Percentiles rank a stretch among this genome's conserved stretches.
Conservation (phyloP, 164 flowering plant species). For the Vitis rupestris region DNA sequence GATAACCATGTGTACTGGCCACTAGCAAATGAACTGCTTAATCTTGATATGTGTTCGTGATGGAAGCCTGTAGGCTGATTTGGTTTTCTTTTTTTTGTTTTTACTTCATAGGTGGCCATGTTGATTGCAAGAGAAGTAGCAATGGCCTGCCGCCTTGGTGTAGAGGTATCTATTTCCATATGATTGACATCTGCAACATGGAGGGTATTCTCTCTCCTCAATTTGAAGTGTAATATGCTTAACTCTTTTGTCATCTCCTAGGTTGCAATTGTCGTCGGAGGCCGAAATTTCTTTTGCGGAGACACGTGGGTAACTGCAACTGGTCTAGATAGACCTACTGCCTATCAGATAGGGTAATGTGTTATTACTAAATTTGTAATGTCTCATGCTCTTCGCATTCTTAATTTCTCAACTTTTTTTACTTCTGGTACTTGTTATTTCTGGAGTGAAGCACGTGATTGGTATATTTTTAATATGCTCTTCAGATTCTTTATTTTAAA, state of each 20-base stretch:
- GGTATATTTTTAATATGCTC: neutral
- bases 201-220: neutral
- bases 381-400: neutral
- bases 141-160: constrained; percentile 71
- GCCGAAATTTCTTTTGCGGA: constrained; percentile 94
- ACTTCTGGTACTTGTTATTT: neutral
- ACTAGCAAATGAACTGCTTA: neutral
- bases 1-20: neutral
- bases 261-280: constrained; percentile 97
- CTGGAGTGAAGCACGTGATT: neutral
- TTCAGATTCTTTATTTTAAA: no score
- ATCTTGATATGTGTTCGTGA: neutral
- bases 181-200: neutral
- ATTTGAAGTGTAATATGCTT: constrained; percentile 7
- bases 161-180: constrained; percentile 52
- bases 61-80: constrained; percentile 7
- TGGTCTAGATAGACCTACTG: constrained; percentile 80
- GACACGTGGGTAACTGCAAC: constrained; percentile 80
- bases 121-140: constrained; percentile 87
- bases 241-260: constrained; percentile 19
- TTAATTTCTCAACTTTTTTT: neutral
- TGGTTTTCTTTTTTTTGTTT: constrained; percentile 9
- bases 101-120: constrained; percentile 59
- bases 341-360: constrained; percentile 87
- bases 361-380: neutral